Conservation (phyloP, 495 filamentous ascomycete genomes). For the Cercophora sp. region DNA sequence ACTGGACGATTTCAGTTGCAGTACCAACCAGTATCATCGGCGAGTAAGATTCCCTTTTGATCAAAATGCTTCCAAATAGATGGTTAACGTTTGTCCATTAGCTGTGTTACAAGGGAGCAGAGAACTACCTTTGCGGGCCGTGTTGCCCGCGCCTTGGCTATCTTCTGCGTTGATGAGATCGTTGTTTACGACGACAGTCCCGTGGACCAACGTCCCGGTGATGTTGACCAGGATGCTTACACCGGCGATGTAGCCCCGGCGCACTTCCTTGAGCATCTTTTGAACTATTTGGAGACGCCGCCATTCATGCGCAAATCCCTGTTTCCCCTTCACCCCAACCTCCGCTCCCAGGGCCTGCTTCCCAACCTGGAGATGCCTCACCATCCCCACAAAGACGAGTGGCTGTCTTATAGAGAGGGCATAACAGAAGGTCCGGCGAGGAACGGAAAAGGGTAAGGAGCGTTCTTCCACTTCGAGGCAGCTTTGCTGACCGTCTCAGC, state of each 20-base stretch:
- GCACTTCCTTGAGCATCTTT: conserved; percentile 67
- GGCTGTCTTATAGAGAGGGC: conserved; percentile 69
- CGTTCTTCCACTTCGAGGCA: not conserved
- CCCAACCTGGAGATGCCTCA: conserved; percentile 74
- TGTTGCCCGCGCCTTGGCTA: conserved; percentile 66
- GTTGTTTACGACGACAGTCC: conserved; percentile 65
- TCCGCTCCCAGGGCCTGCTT: conserved; percentile 58
- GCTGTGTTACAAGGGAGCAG: conserved; percentile 55
- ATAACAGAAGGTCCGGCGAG: conserved; percentile 45
- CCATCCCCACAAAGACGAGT: conserved; percentile 62
- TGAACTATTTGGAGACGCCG: conserved; percentile 72
- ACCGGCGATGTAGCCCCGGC: conserved; percentile 62
- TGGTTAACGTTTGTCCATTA: conserved; percentile 11
- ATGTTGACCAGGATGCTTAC: conserved; percentile 48
- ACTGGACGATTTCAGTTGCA: conserved; percentile 48
- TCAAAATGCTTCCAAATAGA: conserved; percentile 3
- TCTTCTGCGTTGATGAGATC: conserved; percentile 76
- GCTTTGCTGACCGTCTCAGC: conserved; percentile 16
- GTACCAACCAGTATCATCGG: conserved; percentile 45
- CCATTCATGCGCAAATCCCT: conserved; percentile 65
- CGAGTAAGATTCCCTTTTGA: conserved; percentile 33
- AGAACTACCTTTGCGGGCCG: conserved; percentile 61
- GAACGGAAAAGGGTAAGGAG: conserved; percentile 33
- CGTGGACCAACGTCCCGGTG: conserved; percentile 30
- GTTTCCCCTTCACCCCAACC: conserved; percentile 68